phyloP scores from a whole-genome alignment of 805 yeast genomes.

The Metschnikowia baotianmanensis region DNA sequence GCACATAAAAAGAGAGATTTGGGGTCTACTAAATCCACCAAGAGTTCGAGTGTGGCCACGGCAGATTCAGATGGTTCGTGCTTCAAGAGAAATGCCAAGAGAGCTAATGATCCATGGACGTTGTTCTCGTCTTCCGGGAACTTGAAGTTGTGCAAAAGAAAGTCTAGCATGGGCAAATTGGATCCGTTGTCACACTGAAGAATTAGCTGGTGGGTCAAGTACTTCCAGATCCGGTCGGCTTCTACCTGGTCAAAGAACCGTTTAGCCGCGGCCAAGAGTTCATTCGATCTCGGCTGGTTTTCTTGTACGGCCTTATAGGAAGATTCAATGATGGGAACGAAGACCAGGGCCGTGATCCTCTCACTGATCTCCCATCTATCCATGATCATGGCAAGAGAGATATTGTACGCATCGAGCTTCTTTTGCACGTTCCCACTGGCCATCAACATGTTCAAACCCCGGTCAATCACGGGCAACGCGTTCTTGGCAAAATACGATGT shows the following conservation, averaged over 20 bases:
- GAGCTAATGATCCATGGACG: conserved; percentile 70
- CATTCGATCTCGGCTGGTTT: conserved; percentile 17
- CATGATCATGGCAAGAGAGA: conserved; percentile 66
- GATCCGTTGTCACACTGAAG: conserved; percentile 20
- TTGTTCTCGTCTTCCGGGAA: conserved; percentile 87
- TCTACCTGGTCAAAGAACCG: conserved; percentile 86
- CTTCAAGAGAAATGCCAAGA: conserved; percentile 46
- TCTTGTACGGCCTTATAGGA: conserved; percentile 28
- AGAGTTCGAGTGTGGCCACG: conserved; percentile 37
- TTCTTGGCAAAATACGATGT: conserved; percentile 52
- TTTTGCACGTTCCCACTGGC: conserved; percentile 28
- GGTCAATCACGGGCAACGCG: conserved; percentile 50
- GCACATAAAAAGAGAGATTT: conserved; percentile 43
- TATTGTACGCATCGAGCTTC: conserved; percentile 53
- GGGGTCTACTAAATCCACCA: conserved; percentile 59
- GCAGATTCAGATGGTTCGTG: conserved; percentile 24
- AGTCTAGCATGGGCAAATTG: conserved; percentile 50
- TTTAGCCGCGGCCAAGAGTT: conserved; percentile 56
- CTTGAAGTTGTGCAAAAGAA: conserved; percentile 62
- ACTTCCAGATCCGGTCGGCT: conserved; percentile 73
- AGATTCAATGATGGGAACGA: conserved; percentile 60
- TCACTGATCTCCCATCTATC: conserved; percentile 96
- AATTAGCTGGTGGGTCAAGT: conserved; percentile 46
- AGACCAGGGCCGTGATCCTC: conserved; percentile 62
- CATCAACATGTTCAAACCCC: conserved; percentile 54